Percentiles rank a stretch among this genome's conserved stretches.
Conservation (phyloP, 2,329 filamentous ascomycete genomes). For the Aureobasidium sp. region DNA sequence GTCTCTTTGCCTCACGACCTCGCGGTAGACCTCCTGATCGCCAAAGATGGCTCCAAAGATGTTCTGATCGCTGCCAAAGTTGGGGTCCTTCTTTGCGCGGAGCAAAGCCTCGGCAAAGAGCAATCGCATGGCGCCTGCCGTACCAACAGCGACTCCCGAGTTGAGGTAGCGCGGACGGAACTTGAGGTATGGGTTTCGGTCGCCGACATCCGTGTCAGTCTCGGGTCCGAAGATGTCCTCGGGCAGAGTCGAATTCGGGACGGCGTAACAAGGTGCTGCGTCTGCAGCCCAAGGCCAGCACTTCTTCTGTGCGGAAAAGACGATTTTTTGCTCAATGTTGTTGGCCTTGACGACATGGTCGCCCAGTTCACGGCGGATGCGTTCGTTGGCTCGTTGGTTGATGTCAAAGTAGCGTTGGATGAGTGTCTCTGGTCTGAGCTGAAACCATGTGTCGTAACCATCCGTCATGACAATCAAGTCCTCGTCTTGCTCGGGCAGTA, state of each 20-base stretch:
- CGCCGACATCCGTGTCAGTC: slow-evolving; percentile 43
- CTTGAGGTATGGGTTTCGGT: slow-evolving; percentile 28
- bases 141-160: slow-evolving; percentile 22
- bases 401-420: slow-evolving; percentile 52
- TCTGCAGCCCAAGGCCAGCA: slow-evolving; percentile 40
- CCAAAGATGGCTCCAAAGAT: slow-evolving; percentile 28
- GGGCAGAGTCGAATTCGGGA: slow-evolving; percentile 46
- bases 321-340: slow-evolving; percentile 46
- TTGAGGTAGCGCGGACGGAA: slow-evolving; percentile 37
- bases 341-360: slow-evolving; percentile 14
- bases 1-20: slow-evolving; percentile 23
- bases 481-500: slow-evolving; percentile 21
- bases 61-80: slow-evolving; percentile 33
- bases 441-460: slow-evolving; percentile 57
- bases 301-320: slow-evolving; percentile 51
- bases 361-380: slow-evolving; percentile 35
- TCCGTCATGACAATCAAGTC: slow-evolving; percentile 62
- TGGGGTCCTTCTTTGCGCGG: slow-evolving; percentile 24
- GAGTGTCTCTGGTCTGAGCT: slow-evolving; percentile 58
- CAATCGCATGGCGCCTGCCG: slow-evolving; percentile 23
- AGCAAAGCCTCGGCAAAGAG: slow-evolving; percentile 27
- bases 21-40: slow-evolving; percentile 28
- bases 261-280: slow-evolving; percentile 45
- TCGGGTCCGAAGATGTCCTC: slow-evolving; percentile 41
- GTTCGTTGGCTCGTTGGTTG: slow-evolving; percentile 35